Conservation (phyloP, 306 rosid species). For the Luffa aegyptiaca region DNA sequence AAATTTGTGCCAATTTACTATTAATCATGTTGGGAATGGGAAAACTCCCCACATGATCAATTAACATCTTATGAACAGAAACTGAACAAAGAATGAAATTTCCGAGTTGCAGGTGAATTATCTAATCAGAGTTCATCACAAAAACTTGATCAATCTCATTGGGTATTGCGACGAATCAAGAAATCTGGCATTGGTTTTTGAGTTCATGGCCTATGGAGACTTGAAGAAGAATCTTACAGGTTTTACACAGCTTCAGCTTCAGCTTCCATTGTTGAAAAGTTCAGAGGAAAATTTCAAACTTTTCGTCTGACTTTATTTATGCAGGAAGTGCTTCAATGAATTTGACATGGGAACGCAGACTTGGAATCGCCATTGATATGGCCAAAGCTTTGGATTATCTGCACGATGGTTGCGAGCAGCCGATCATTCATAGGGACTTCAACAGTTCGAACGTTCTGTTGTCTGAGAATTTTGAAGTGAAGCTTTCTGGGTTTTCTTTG, state of each 20-base stretch:
- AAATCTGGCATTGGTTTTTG: not conserved
- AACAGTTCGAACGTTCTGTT: too few relatives aligned
- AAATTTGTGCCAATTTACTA: too few relatives aligned
- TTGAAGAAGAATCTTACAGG: not conserved
- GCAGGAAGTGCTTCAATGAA: not conserved
- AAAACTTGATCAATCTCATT: not conserved
- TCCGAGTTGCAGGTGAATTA: not conserved
- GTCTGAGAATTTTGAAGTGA: conserved; percentile 20
- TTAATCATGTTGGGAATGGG: too few relatives aligned
- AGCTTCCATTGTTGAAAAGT: too few relatives aligned
- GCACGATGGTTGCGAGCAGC: too few relatives aligned
- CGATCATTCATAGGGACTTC: too few relatives aligned
- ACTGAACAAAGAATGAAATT: not conserved
- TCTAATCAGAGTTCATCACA: not conserved
- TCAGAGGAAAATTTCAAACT: too few relatives aligned
- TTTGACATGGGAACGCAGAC: conserved; percentile 21
- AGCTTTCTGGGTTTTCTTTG: conserved; percentile 41
- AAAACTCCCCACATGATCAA: too few relatives aligned
- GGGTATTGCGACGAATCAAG: not conserved
- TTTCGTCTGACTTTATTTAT: not conserved
- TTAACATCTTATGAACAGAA: too few relatives aligned
- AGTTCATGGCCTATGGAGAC: conserved; percentile 1
- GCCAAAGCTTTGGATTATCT: too few relatives aligned
- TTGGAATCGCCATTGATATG: conserved; percentile 15
- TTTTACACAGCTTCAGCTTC: not conserved